Base-by-base conservation (phyloP, 345 rosid genomes). In the Ricinus communis region DNA sequence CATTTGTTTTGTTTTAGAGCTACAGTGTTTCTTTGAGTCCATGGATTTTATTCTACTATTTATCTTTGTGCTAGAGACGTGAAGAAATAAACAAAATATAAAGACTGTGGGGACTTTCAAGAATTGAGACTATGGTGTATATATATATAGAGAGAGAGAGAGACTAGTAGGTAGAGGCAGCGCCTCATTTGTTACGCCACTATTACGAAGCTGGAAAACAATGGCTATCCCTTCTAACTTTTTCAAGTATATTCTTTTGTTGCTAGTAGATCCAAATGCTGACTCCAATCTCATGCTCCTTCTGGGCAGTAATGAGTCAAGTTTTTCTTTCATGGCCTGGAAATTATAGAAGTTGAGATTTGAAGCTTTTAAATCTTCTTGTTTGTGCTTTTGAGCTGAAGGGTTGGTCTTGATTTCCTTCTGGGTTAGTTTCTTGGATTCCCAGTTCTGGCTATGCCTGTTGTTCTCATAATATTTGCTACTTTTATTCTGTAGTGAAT, bases 61-160 rank as follows among this genome's bases (percentile, higher is more conserved):
- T 64, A 45, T 64, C 68, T 62, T 49, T 12, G 73, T 56, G 27
- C 5, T 33, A 33, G 21, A 58, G 21, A 58, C 62, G 51, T 43
- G 49, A 52, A 52, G 60, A 31, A 76, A 76, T 74, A 65, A 77
- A 62, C 67, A 5, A 58, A 43, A 43, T 43, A 43, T 43, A 71
- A 76, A 58, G 68, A 52, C 49, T 3, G 80, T 74, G 84, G 82
- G 88, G 85, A 75, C 80, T 77, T 62, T 57, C 8, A 30, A 27
- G 13, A 21, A 7, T 21, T 22, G 24, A 54, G 24, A 22, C 59
- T 13, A 8, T 28, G n/a, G n/a, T n/a, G n/a, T n/a, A n/a, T n/a
- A n/a, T n/a, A n/a, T n/a, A n/a, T n/a, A n/a, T n/a, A n/a, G n/a
- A n/a, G n/a, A n/a, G n/a, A n/a, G n/a, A n/a, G n/a, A n/a, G n/a